A percentile compares a stretch with the other conserved stretches of the same genome.
Evolutionary conservation across 257 asterid species (phyloP).

Genomic region (Solanum chmielewskii): DNA sequence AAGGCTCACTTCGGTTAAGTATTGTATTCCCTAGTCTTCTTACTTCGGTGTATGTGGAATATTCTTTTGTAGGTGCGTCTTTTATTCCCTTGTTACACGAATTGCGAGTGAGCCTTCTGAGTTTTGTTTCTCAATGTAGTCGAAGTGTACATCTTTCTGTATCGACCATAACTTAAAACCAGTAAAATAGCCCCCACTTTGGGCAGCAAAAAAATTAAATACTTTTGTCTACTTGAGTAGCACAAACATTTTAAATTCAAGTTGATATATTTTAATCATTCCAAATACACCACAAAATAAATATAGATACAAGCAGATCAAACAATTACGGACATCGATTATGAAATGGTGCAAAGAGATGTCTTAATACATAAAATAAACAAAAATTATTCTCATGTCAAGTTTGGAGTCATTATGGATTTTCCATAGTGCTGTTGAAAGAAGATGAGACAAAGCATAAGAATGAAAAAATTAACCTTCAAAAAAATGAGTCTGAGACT

Average conservation of each 20-base stretch:
- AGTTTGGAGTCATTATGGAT: background rate
- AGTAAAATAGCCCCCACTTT: background rate
- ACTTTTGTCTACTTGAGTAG: background rate
- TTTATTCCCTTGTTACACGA: background rate
- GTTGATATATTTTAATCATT: too few species aligned
- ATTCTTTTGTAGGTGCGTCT: background rate
- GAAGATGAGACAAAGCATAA: background rate
- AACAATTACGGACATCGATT: background rate
- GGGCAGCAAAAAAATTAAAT: background rate
- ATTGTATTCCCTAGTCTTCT: constrained; percentile 43
- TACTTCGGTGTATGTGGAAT: constrained; percentile 44
- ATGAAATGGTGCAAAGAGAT: background rate
- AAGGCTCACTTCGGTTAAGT: background rate
- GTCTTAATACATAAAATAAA: background rate
- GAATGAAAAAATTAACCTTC: background rate
- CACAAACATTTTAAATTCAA: background rate
- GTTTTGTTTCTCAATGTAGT: background rate
- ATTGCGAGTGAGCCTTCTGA: background rate
- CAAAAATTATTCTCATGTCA: background rate
- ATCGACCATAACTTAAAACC: background rate
- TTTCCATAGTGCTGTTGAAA: background rate
- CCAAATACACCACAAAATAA: too few species aligned
- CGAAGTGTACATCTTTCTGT: background rate
- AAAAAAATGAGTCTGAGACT: background rate
- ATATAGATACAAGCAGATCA: too few species aligned